Percentiles rank a stretch among this genome's conserved stretches.
phyloP scores from a whole-genome alignment of 2,329 filamentous ascomycete species.

The Botrytis deweyae region DNA sequence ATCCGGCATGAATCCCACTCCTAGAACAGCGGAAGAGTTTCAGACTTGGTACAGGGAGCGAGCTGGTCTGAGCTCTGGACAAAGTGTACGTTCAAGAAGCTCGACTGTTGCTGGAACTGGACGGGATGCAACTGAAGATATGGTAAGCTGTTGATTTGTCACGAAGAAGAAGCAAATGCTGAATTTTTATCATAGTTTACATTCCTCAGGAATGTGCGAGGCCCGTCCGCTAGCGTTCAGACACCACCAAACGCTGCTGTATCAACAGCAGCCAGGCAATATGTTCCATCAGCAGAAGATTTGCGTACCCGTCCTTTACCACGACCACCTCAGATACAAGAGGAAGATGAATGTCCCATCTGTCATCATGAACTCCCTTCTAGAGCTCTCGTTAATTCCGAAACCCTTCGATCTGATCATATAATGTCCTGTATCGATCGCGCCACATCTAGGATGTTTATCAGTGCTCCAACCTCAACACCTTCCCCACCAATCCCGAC shows the following conservation, averaged over 20 bases:
- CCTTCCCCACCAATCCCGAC: constrained; percentile 25
- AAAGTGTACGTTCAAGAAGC: constrained; percentile 15
- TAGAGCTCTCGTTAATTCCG: constrained; percentile 52
- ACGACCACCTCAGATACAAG: constrained; percentile 49
- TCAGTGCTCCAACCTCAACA: constrained; percentile 18
- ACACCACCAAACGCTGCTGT: background rate
- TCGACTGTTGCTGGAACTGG: constrained; percentile 19
- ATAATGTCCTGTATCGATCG: constrained; percentile 55
- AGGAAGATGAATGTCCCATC: constrained; percentile 78
- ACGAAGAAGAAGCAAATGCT: background rate
- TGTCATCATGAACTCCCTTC: constrained; percentile 71
- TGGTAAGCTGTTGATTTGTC: constrained; percentile 12
- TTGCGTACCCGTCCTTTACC: constrained; percentile 26
- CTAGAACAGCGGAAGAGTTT: constrained; percentile 11
- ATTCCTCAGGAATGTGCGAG: constrained; percentile 14
- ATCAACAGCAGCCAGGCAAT: constrained; percentile 14
- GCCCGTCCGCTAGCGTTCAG: constrained; percentile 14
- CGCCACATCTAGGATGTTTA: constrained; percentile 24
- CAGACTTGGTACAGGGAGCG: constrained; percentile 21
- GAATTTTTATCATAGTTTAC: constrained; percentile 1
- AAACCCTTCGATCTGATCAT: constrained; percentile 56
- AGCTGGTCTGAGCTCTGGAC: constrained; percentile 1
- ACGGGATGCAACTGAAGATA: constrained; percentile 19
- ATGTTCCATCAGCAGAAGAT: constrained; percentile 21
- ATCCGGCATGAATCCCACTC: background rate